Evolutionary conservation across 2,329 filamentous ascomycete species (phyloP).

Genomic region (Plenodomus tracheiphilus): DNA sequence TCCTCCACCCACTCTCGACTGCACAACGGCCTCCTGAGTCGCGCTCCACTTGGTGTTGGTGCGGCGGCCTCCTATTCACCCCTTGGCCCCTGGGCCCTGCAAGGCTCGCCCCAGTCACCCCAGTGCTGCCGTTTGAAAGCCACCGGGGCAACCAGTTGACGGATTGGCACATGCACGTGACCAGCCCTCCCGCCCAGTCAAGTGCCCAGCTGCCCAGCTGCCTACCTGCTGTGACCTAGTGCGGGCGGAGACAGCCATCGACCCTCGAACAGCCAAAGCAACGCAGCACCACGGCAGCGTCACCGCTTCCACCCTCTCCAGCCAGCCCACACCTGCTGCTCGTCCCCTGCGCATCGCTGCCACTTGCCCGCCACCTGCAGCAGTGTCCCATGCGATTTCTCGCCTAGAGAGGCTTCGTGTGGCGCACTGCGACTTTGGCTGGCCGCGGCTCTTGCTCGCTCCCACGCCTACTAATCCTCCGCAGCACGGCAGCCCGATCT

Average conservation of each 20-base stretch:
- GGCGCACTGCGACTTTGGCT: slow-evolving; percentile 16
- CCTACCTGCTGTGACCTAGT: too few species aligned
- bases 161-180: too few species aligned
- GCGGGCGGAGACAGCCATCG: not conserved
- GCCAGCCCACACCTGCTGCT: not conserved
- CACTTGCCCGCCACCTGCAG: slow-evolving; percentile 6
- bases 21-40: not conserved
- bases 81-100: too few species aligned
- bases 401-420: slow-evolving; percentile 7
- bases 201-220: not conserved
- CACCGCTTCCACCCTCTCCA: not conserved
- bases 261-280: not conserved
- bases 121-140: too few species aligned
- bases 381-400: slow-evolving; percentile 12
- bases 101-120: too few species aligned
- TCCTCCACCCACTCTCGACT: too few species aligned
- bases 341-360: not conserved
- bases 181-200: too few species aligned
- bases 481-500: slow-evolving; percentile 11
- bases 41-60: not conserved
- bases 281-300: not conserved
- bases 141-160: too few species aligned
- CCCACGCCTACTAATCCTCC: slow-evolving; percentile 13
- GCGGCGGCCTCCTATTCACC: not conserved
- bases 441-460: slow-evolving; percentile 12